Evolutionary conservation across 1,284 basidiomycete species (phyloP).

Genomic region (Coriolopsis trogii): DNA sequence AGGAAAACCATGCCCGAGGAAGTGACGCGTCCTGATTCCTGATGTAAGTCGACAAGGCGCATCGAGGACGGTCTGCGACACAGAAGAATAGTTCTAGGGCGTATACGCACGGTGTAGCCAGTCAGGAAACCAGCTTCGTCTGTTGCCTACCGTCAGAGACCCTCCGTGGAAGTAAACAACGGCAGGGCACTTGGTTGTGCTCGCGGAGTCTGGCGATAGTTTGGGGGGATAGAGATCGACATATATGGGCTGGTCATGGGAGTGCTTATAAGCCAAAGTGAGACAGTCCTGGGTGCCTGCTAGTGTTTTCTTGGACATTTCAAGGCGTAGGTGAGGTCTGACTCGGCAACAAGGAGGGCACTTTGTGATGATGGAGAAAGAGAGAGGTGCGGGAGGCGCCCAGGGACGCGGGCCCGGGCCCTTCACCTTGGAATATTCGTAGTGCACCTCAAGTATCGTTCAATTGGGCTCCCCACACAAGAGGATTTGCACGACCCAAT

Average conservation of each 20-base stretch:
- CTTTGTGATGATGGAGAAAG: no score
- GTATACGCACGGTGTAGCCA: conserved; percentile 59
- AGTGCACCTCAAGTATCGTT: no score
- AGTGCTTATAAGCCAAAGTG: no score
- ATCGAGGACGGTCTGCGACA: neutral
- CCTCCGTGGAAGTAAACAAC: conserved; percentile 69
- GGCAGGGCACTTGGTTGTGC: conserved; percentile 37
- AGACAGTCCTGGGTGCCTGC: no score
- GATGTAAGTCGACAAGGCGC: neutral
- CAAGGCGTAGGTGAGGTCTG: no score
- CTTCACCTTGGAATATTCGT: no score
- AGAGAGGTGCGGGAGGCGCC: no score
- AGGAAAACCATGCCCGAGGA: conserved; percentile 43
- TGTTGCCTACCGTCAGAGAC: conserved; percentile 59
- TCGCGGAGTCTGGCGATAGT: neutral
- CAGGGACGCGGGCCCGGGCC: no score
- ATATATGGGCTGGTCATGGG: conserved; percentile 13
- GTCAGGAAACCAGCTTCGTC: conserved; percentile 58
- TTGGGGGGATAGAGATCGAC: conserved; percentile 29
- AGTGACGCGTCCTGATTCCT: conserved; percentile 14
- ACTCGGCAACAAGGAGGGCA: no score
- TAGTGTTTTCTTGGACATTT: no score
- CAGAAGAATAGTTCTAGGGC: neutral
- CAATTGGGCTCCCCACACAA: no score
- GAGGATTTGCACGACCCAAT: no score